Conservation (phyloP, 495 filamentous ascomycete species). For the Neurospora hispaniola region DNA sequence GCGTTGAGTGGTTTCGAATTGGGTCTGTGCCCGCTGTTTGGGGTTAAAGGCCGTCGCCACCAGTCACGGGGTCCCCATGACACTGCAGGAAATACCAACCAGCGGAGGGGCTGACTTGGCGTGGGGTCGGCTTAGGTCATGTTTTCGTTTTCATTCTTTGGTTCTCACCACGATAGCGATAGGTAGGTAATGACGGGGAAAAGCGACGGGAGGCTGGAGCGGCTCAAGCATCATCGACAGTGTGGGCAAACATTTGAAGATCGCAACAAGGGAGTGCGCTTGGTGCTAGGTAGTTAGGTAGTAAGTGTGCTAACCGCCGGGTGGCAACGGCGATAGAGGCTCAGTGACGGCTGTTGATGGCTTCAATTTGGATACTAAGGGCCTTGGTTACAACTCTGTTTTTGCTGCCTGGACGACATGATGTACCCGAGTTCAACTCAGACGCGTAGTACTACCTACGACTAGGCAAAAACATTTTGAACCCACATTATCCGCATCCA, state of each 20-base stretch:
- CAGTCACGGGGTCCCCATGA: neutral
- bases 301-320: neutral
- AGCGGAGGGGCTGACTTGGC: neutral
- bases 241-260: neutral
- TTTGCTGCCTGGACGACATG: neutral
- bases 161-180: neutral
- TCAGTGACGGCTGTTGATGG: neutral
- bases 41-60: neutral
- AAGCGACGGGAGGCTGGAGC: neutral
- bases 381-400: neutral
- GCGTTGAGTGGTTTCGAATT: neutral
- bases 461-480: neutral
- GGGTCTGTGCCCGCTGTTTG: neutral
- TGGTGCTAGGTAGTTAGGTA: too few relatives aligned
- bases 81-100: neutral
- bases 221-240: neutral
- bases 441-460: neutral
- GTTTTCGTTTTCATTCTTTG: neutral
- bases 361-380: neutral
- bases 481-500: neutral
- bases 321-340: neutral
- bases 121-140: neutral
- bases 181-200: too few relatives aligned
- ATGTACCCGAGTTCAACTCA: too few relatives aligned
- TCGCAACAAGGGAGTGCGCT: too few relatives aligned